Evolutionary conservation across 2,329 filamentous ascomycete genomes (phyloP).

Genomic region (Lachnellula occidentalis): DNA sequence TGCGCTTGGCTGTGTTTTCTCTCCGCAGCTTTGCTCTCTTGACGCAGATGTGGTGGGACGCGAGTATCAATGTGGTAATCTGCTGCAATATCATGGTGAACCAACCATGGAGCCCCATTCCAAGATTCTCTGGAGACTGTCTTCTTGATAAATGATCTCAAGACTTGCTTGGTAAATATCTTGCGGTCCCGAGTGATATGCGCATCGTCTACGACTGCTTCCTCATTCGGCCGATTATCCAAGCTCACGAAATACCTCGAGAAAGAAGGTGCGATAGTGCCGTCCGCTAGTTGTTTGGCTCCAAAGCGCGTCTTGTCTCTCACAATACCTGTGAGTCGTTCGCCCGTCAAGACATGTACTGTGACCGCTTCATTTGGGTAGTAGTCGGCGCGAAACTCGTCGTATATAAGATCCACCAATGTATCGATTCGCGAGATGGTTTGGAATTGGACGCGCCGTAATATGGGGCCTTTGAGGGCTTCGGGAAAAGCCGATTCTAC

Average conservation of each 20-base stretch:
- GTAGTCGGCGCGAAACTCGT: slow-evolving; percentile 83
- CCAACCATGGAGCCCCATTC: slow-evolving; percentile 95
- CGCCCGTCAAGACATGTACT: slow-evolving; percentile 63
- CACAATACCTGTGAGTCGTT: slow-evolving; percentile 67
- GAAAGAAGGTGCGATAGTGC: slow-evolving; percentile 63
- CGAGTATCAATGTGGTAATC: slow-evolving; percentile 83
- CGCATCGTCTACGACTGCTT: slow-evolving; percentile 73
- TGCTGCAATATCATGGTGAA: slow-evolving; percentile 78
- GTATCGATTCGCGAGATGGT: slow-evolving; percentile 86
- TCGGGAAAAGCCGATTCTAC: slow-evolving; percentile 91
- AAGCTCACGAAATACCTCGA: slow-evolving; percentile 78
- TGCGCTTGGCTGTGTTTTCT: slow-evolving; percentile 67
- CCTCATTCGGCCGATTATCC: slow-evolving; percentile 60
- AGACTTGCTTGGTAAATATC: slow-evolving; percentile 88
- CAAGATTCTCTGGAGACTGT: slow-evolving; percentile 87
- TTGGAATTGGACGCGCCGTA: slow-evolving; percentile 88
- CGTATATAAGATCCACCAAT: slow-evolving; percentile 60
- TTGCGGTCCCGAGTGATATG: slow-evolving; percentile 85
- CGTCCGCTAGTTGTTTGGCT: slow-evolving; percentile 57
- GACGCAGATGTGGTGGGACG: slow-evolving; percentile 74
- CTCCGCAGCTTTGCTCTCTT: slow-evolving; percentile 73
- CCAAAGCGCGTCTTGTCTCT: slow-evolving; percentile 81
- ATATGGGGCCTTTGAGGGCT: slow-evolving; percentile 80
- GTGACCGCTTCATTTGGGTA: slow-evolving; percentile 83
- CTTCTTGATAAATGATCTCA: slow-evolving; percentile 91